These are phyloP conservation scores for Starmerella kuoi DNA, from an alignment of 805 yeast species.

Conservation along the genomic window DNA sequence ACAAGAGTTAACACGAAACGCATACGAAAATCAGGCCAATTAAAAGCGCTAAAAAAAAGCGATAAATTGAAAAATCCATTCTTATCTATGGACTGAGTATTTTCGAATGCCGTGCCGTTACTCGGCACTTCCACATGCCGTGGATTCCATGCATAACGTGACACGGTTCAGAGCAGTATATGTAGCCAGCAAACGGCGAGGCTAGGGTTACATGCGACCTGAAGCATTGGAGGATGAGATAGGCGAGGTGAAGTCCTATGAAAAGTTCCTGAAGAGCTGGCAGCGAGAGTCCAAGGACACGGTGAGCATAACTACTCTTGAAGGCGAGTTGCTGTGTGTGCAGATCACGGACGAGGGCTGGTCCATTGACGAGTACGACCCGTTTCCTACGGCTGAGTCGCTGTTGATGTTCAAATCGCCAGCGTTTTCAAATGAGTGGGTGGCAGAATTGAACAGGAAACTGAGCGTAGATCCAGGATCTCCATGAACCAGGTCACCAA, in stretches of 20 bases:
- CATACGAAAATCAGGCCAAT: no score
- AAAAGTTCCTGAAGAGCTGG: conserved; percentile 3
- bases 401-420: conserved; percentile 25
- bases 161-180: no score
- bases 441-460: conserved; percentile 13
- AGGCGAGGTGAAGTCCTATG: conserved; percentile 6
- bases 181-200: no score
- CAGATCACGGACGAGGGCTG: conserved; percentile 18
- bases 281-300: conserved; percentile 1
- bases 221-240: conserved; percentile 16
- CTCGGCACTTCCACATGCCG: no score
- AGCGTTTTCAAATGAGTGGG: conserved; percentile 20
- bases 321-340: conserved; percentile 8
- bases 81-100: no score
- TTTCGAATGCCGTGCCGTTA: no score
- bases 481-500: no score
- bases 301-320: conserved; percentile 17
- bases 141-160: no score
- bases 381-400: conserved; percentile 27
- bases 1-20: no score
- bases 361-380: conserved; percentile 7
- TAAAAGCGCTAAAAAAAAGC: no score
- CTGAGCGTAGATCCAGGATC: no score
- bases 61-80: no score
- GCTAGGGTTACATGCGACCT: conserved; percentile 7